Base-by-base conservation (phyloP, 1,284 basidiomycete genomes). In the Ceratobasidium sp. region DNA sequence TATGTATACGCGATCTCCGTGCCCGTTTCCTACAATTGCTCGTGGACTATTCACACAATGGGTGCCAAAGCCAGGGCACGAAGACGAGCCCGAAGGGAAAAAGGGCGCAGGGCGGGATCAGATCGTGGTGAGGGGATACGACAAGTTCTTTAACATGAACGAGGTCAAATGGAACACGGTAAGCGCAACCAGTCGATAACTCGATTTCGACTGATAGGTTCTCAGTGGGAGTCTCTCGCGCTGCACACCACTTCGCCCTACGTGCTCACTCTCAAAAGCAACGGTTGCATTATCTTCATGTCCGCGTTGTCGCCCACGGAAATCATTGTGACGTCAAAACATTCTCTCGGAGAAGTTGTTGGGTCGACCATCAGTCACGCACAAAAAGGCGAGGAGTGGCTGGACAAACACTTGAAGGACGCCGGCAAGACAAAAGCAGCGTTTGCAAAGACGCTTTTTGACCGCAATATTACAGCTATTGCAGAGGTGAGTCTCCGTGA, bases 131-230 rank as follows among this genome's bases (percentile, higher is more conserved):
- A 87, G 98, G 67, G 97, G 97, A 0, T 99, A 99, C 83, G 98
- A 99, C 89, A 99, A 99, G 86, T 99, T 99, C 86, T 99, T 99
- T 89, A 99, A 98, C 84, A 95, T 98, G 46, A 94, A 92, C 40
- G 97, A 99, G 84, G 95, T 99, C 39, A 93, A 94, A 0, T 99
- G 97, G 96, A 97, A 94, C 0, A 92, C 92, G 77, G 97, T 97
- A 83, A 83, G 93, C 87, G 9, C 3, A 51, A n/a, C 56, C 66
- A 33, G 69, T 28, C 40, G 51, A 49, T n/a, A 33, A 15, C n/a
- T 60, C 51, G 42, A 6, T 40, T 42, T 56, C 39, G 63, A 39
- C 60, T 12, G 33, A n/a, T 66, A 13, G 44, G 10, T 49, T 64
- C 61, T 10, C 82, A 98, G 96, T 98, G 97, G 97, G 84, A 87